Conservation (phyloP, 1,284 basidiomycete genomes). For the Sporisorium exsertum region DNA sequence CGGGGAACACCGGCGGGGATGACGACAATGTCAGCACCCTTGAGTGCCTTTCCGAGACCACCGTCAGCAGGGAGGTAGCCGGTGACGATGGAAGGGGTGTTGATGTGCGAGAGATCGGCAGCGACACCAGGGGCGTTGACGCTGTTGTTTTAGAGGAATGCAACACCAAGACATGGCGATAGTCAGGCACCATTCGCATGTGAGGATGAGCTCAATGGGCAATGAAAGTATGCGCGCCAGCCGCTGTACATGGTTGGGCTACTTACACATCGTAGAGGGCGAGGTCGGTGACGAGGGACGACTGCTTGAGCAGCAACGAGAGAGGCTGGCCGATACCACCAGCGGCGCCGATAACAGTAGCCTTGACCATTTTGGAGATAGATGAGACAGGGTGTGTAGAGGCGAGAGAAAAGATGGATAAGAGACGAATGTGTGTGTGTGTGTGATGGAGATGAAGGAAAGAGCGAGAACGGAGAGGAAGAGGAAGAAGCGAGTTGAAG, state of each 20-base stretch:
- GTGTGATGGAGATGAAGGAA: slow-evolving; percentile 22
- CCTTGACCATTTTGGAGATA: slow-evolving; percentile 61
- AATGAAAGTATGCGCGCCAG: background rate
- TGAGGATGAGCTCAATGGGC: background rate
- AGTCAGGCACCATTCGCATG: background rate
- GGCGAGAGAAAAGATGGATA: background rate
- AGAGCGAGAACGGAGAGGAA: background rate
- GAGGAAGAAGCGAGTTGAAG: background rate
- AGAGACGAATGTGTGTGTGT: background rate
- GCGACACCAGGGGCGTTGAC: slow-evolving; percentile 87
- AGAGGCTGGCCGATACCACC: slow-evolving; percentile 80
- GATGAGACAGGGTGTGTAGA: background rate
- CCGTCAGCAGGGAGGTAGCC: slow-evolving; percentile 73
- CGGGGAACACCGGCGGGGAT: slow-evolving; percentile 98
- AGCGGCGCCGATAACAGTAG: slow-evolving; percentile 68
- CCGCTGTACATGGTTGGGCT: slow-evolving; percentile 14
- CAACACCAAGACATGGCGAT: background rate
- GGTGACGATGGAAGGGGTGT: slow-evolving; percentile 70
- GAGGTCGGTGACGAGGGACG: slow-evolving; percentile 80
- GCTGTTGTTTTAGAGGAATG: slow-evolving; percentile 20
- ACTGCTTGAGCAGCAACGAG: slow-evolving; percentile 87
- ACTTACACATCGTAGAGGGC: slow-evolving; percentile 95
- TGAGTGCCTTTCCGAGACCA: slow-evolving; percentile 84
- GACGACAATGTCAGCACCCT: slow-evolving; percentile 87
- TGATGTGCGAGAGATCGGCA: slow-evolving; percentile 90